Evolutionary conservation across 2,329 filamentous ascomycete genomes (phyloP), one percentile per base, ranked within the genome.

Genomic region (Pseudogymnoascus sp.): DNA sequence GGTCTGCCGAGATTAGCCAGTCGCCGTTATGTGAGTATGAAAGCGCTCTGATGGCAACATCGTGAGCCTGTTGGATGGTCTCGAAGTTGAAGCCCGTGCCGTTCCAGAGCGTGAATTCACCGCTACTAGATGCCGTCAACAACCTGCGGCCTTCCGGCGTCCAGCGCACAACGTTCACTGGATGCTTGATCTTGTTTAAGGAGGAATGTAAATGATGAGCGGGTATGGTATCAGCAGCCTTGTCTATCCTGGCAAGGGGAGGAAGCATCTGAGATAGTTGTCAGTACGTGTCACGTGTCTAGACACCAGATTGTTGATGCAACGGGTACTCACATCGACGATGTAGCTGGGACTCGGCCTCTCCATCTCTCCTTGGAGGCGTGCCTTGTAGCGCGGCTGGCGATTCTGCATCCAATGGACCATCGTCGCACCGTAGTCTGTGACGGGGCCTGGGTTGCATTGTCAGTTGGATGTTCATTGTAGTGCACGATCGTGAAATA

Each of bases 71-170:
- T 90, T 97, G 97, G 28, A 99, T 97, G 3, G 95, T 98, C 79
- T 99, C 95, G 71, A 99, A 99, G 76, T 99, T 98, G 83, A 99
- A 99, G 23, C 92, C 93, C 48, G 93, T 98, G 67, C 95, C 95
- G 75, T 99, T 99, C 95, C 95, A 99, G 3, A 99, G 78, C 41
- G 96, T 99, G 72, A 99, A 99, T 75, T 99, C 95, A 73, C 95
- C 95, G 75, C 93, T 98, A 69, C 92, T 96, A 0, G 93, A 96
- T 21, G 92, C 95, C 0, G 95, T 98, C 74, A 99, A 82, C 64
- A 99, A 79, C 69, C 95, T 84, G 66, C 95, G 88, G 28, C 95
- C 95, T 76, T 99, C 95, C 6, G 95, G 95, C 14, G 96, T 99
- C 95, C 95, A 99, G 75, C 92, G 86, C 43, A 99, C 93, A 7